Evolutionary conservation across 257 asterid species (phyloP), one percentile per base, ranked within the genome.

Genomic region (Galeopsis tetrahit): DNA sequence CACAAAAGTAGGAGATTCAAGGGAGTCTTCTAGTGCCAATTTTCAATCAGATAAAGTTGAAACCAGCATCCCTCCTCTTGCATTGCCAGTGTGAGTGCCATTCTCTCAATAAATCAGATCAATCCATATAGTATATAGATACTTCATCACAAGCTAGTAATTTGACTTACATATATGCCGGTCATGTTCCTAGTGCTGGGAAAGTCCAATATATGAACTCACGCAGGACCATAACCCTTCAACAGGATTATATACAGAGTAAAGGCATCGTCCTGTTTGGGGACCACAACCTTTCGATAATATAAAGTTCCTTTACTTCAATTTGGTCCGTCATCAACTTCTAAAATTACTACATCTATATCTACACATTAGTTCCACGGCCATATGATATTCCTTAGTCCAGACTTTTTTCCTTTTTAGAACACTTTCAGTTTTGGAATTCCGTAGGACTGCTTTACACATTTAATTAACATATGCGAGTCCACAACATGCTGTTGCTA

Each of bases 21-120:
- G 42, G 32, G 82, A 63, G 75, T 66, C 78, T 69, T 17, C 35
- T 35, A 31, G 13, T 49, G 63, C 46, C 72, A 66, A 74, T 59
- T 63, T 49, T 36, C 73, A 36, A 71, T 43, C 73, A 2, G 74
- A 82, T 35, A 63, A 66, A 68, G 72, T 72, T 68, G 65, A 55
- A 69, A 71, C 56, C 36, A 42, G 52, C 59, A 46, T 31, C 79
- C 63, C 32, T 55, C 21, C 82, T 10, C 46, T 75, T 68, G 49
- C 79, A 64, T 71, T 57, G 17, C 77, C 87, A 15, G 71, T 3
- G 92, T 86, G 75, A 84, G 87, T 82, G 66, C 39, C 75, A 1
- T 71, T 68, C 65, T 73, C 72, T 40, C 21, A 31, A 55, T 51
- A 77, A 52, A 68, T 46, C 53, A 60, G 15, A 63, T 35, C 28